Evolutionary conservation across 352 stramenopile genomes (phyloP).

Genomic region (Globisporangium iwayamae): DNA sequence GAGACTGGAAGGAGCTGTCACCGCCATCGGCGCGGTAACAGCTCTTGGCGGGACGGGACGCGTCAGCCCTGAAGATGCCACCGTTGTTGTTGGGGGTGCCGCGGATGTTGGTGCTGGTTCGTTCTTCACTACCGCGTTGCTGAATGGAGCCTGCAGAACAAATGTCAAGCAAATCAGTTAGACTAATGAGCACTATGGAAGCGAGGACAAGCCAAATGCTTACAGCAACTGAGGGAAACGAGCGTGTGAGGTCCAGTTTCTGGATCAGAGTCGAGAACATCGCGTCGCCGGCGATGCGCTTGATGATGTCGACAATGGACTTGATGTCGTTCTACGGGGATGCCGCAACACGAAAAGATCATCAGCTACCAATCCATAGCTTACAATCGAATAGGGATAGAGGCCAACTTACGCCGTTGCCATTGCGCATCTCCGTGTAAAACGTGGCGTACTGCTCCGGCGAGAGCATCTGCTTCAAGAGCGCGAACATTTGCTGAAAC

Average conservation of each 20-base stretch:
- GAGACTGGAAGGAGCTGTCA: constrained; percentile 1
- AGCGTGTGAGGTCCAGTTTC: constrained; percentile 75
- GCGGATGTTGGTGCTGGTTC: constrained; percentile 18
- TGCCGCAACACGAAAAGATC: not conserved
- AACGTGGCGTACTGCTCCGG: constrained; percentile 78
- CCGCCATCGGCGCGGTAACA: not conserved
- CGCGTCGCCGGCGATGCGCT: constrained; percentile 73
- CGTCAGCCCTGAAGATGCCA: not conserved
- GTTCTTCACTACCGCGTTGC: constrained; percentile 25
- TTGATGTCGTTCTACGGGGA: constrained; percentile 75
- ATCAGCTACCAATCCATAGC: too few species aligned
- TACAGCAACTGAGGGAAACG: constrained; percentile 40
- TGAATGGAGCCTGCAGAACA: not conserved
- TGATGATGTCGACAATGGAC: constrained; percentile 86
- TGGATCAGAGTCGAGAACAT: constrained; percentile 82
- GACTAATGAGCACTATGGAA: not conserved
- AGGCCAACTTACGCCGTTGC: constrained; percentile 46
- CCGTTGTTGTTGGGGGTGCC: not conserved
- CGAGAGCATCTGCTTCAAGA: constrained; percentile 80
- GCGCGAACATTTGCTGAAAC: constrained; percentile 86
- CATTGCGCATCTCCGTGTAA: constrained; percentile 81
- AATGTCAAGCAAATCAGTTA: not conserved
- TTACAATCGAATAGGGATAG: not conserved
- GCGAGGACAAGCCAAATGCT: too few species aligned
- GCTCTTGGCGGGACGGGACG: constrained; percentile 4